A percentile compares a stretch with the other conserved stretches of the same genome.
Evolutionary conservation across 1,139 yeast species (phyloP).

Genomic region (Pichia sp.): DNA sequence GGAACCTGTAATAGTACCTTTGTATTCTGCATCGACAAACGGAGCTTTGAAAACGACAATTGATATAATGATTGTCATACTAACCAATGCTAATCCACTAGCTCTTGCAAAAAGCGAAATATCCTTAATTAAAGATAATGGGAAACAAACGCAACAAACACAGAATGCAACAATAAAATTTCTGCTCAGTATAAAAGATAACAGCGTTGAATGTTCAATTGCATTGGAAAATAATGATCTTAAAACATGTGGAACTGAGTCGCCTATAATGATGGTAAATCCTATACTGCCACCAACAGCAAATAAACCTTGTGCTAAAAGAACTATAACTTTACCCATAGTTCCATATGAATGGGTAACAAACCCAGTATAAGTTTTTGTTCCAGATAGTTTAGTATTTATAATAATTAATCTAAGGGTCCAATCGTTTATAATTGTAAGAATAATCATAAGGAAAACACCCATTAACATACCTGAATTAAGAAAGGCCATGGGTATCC

Average conservation of each 20-base stretch:
- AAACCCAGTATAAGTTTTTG: constrained; percentile 79
- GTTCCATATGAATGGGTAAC: constrained; percentile 76
- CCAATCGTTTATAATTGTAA: constrained; percentile 82
- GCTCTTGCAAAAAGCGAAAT: constrained; percentile 86
- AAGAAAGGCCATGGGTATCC: constrained; percentile 83
- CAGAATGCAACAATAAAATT: constrained; percentile 63
- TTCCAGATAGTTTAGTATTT: constrained; percentile 71
- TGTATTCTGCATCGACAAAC: constrained; percentile 39
- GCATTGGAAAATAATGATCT: constrained; percentile 56
- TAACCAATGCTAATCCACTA: constrained; percentile 75
- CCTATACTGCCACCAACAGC: constrained; percentile 96
- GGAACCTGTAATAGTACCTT: constrained; percentile 40
- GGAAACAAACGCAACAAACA: constrained; percentile 71
- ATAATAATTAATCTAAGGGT: constrained; percentile 73
- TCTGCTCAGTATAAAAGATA: constrained; percentile 53
- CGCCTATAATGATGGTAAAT: constrained; percentile 90
- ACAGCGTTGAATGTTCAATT: constrained; percentile 35
- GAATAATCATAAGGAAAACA: constrained; percentile 46
- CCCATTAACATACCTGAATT: constrained; percentile 81
- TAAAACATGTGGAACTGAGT: constrained; percentile 86
- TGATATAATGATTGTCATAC: constrained; percentile 73
- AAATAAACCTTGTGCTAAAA: constrained; percentile 76
- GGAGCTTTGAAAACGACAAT: constrained; percentile 77
- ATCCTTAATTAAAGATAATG: constrained; percentile 72
- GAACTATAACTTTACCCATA: constrained; percentile 58